phyloP scores from a whole-genome alignment of 441 rosid genomes.

The Cnidoscolus chayamansa region DNA sequence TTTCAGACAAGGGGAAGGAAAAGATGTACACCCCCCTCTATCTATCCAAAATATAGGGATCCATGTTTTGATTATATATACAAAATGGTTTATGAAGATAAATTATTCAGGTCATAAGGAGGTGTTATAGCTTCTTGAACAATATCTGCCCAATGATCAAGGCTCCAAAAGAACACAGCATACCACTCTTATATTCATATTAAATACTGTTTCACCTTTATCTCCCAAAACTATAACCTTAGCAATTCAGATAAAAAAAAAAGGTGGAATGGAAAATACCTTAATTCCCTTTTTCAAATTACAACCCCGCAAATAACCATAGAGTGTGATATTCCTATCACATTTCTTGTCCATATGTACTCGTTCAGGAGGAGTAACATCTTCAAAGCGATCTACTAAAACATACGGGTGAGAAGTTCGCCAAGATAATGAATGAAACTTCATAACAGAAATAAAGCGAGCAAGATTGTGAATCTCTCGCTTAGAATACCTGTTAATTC shows the following conservation, averaged over 20 bases:
- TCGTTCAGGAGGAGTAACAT: constrained; percentile 83
- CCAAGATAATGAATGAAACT: constrained; percentile 75
- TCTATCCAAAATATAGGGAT: not conserved
- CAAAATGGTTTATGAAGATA: not conserved
- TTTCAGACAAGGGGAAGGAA: not conserved
- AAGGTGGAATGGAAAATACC: constrained; percentile 42
- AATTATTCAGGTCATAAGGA: not conserved
- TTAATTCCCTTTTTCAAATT: constrained; percentile 83
- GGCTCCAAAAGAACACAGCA: not conserved
- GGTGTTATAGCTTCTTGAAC: not conserved
- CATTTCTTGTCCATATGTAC: constrained; percentile 66
- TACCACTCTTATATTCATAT: not conserved
- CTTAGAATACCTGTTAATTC: constrained; percentile 54
- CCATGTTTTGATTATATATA: not conserved
- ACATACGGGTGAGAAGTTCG: constrained; percentile 89
- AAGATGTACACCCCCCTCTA: not conserved
- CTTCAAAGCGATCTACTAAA: constrained; percentile 88
- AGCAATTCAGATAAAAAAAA: not conserved
- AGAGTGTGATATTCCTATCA: constrained; percentile 78
- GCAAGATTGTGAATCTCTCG: constrained; percentile 83
- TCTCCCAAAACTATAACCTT: not conserved
- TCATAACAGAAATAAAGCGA: constrained; percentile 77
- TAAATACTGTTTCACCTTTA: not conserved
- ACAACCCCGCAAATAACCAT: constrained; percentile 92
- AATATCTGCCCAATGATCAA: not conserved